phyloP scores from a whole-genome alignment of 176 grass and related monocot species.

The Aegilops bicornis region DNA sequence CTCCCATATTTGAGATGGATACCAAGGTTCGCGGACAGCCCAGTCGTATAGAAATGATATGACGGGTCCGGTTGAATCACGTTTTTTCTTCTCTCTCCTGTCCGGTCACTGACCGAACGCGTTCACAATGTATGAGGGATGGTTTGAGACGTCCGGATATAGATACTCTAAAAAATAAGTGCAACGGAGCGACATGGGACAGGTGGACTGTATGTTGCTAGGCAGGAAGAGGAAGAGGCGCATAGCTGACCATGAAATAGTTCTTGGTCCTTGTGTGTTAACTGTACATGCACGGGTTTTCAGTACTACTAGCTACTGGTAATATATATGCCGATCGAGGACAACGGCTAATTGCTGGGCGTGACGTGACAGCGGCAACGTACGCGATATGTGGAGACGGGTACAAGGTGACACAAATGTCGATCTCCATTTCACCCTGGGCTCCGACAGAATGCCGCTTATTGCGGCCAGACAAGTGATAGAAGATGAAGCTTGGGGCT shows the following conservation, averaged over 20 bases:
- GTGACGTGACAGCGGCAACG: background rate
- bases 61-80: too few relatives aligned
- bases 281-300: background rate
- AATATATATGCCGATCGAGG: background rate
- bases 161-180: too few relatives aligned
- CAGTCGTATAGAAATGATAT: too few relatives aligned
- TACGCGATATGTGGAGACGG: background rate
- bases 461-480: constrained; percentile 36
- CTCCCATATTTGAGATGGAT: too few relatives aligned
- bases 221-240: background rate
- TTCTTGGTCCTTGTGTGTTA: background rate
- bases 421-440: constrained; percentile 11
- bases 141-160: too few relatives aligned
- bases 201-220: background rate
- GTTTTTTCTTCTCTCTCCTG: too few relatives aligned
- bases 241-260: background rate
- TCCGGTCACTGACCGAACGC: too few relatives aligned
- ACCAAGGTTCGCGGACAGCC: too few relatives aligned
- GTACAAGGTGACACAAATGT: constrained; percentile 11
- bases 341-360: background rate
- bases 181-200: too few relatives aligned
- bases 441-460: constrained; percentile 25
- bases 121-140: too few relatives aligned
- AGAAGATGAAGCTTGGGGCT: constrained; percentile 16
- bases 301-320: too few relatives aligned